phyloP scores from a whole-genome alignment of 495 filamentous ascomycete species.

The Amniculicola lignicola region DNA sequence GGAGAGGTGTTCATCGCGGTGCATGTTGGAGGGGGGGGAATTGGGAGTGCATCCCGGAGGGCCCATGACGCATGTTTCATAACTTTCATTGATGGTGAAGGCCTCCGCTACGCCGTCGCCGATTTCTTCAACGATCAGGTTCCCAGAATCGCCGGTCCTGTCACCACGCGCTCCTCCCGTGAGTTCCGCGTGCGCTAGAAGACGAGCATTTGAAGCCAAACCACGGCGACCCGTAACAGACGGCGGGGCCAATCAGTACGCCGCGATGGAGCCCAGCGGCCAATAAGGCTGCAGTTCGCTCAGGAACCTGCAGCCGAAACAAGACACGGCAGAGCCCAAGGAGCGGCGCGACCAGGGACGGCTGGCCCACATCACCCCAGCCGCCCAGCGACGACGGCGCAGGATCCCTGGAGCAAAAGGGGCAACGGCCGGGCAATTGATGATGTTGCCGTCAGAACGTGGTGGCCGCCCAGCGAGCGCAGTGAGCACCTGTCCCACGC shows the following conservation, averaged over 20 bases:
- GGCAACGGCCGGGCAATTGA: neutral
- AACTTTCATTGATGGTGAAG: too few relatives aligned
- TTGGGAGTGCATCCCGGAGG: too few relatives aligned
- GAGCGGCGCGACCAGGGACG: neutral
- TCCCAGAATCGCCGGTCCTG: slow-evolving; percentile 8
- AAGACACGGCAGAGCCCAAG: slow-evolving; percentile 4
- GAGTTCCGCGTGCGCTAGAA: slow-evolving; percentile 16
- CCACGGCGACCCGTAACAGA: slow-evolving; percentile 2
- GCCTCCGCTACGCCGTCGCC: too few relatives aligned
- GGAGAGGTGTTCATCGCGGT: too few relatives aligned
- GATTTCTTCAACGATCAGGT: too few relatives aligned
- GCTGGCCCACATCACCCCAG: neutral
- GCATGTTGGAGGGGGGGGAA: too few relatives aligned
- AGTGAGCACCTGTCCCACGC: neutral
- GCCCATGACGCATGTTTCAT: too few relatives aligned
- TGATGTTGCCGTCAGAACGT: slow-evolving; percentile 23
- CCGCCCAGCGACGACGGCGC: neutral
- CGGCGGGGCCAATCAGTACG: neutral
- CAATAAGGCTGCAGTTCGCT: slow-evolving; percentile 20
- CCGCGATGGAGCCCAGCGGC: neutral
- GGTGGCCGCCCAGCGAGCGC: slow-evolving; percentile 14
- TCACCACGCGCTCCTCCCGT: slow-evolving; percentile 13
- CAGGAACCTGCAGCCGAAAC: slow-evolving; percentile 24
- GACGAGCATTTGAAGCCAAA: slow-evolving; percentile 9
- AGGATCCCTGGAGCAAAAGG: slow-evolving; percentile 14